Percentiles rank a stretch among this genome's conserved stretches.
Evolutionary conservation across 2,329 filamentous ascomycete species (phyloP).

Genomic region (Neoarthrinium moseri): DNA sequence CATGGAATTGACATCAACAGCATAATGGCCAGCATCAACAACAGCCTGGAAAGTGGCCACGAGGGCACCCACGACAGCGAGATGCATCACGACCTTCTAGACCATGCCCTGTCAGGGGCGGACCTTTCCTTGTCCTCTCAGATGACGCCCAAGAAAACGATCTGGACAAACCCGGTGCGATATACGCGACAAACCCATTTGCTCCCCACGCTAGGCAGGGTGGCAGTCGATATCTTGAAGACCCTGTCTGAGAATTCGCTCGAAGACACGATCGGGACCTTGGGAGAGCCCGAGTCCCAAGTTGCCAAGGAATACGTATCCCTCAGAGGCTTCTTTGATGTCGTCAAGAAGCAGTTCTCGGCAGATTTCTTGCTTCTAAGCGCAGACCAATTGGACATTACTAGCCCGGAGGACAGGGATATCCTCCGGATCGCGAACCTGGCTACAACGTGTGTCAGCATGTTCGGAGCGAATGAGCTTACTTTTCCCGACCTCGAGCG

Average conservation of each 20-base stretch:
- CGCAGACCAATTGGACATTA: conserved; percentile 23
- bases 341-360: conserved; percentile 24
- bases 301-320: conserved; percentile 26
- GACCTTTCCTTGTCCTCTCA: conserved; percentile 1
- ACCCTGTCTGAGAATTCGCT: conserved; percentile 30
- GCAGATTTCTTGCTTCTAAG: conserved; percentile 22
- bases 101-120: conserved; percentile 10
- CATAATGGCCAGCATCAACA: conserved; percentile 6
- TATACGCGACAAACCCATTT: conserved; percentile 31
- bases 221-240: conserved; percentile 30
- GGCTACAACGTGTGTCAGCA: conserved; percentile 29
- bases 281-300: conserved; percentile 26
- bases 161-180: conserved; percentile 30
- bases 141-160: conserved; percentile 12
- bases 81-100: not conserved
- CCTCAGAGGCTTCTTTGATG: conserved; percentile 26
- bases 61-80: conserved; percentile 9
- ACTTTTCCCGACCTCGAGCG: conserved; percentile 29
- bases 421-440: conserved; percentile 30
- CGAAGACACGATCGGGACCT: conserved; percentile 30
- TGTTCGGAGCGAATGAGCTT: conserved; percentile 30
- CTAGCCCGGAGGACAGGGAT: conserved; percentile 22
- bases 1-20: conserved; percentile 7
- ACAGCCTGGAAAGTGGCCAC: not conserved
- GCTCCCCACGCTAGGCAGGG: conserved; percentile 27